A percentile compares a stretch with the other conserved stretches of the same genome.
Conservation (phyloP, 2,329 filamentous ascomycete genomes). For the Neopestalotiopsis clavispora region DNA sequence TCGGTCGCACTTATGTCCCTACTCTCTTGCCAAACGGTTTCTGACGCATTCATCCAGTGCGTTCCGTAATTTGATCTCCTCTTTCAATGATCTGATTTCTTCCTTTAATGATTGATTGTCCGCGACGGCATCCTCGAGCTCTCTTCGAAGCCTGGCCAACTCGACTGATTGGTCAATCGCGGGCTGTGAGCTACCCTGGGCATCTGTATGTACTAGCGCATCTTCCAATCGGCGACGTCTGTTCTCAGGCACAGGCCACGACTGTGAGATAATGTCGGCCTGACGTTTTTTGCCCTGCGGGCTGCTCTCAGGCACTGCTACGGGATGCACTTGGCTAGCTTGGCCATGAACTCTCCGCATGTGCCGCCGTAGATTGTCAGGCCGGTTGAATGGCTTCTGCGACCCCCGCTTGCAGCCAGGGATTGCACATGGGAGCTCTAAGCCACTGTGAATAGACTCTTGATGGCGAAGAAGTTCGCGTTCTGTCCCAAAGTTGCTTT, state of each 20-base stretch:
- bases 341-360: neutral
- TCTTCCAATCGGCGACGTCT: neutral
- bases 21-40: neutral
- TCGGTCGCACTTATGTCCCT: neutral
- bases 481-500: neutral
- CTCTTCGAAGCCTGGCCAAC: neutral
- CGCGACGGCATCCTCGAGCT: neutral
- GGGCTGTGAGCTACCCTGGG: rapidly evolving
- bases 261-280: neutral
- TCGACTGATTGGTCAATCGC: neutral
- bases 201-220: neutral
- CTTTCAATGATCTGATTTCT: neutral
- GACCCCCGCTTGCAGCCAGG: neutral
- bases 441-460: neutral
- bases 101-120: neutral
- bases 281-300: neutral
- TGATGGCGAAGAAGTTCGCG: neutral
- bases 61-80: neutral
- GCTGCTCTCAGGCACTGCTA: neutral
- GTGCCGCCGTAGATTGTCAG: neutral
- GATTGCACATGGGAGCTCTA: neutral
- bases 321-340: neutral
- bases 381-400: neutral
- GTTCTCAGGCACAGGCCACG: neutral
- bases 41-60: too few relatives aligned